Percentiles rank a stretch among this genome's conserved stretches.
phyloP scores from a whole-genome alignment of 2,329 filamentous ascomycete species.

The Metarhizium humberi region DNA sequence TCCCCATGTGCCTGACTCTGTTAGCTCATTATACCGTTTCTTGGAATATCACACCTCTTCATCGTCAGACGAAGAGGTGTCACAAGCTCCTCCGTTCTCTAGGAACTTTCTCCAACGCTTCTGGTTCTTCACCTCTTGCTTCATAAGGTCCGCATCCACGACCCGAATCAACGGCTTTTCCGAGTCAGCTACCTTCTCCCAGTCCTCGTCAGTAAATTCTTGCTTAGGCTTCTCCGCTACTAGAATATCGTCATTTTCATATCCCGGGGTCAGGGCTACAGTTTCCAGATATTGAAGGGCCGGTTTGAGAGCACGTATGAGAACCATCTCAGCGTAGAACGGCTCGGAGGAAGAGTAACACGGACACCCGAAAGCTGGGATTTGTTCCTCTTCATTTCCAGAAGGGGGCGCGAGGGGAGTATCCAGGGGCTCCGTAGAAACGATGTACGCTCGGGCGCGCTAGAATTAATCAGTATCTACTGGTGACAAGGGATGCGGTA shows the following conservation, averaged over 20 bases:
- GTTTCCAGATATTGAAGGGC: slow-evolving; percentile 55
- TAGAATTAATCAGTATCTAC: slow-evolving; percentile 18
- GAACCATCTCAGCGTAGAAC: slow-evolving; percentile 49
- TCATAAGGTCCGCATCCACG: slow-evolving; percentile 12
- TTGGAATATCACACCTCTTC: background rate
- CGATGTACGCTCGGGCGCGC: slow-evolving; percentile 52
- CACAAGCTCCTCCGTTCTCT: slow-evolving; percentile 5
- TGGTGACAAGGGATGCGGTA: slow-evolving; percentile 8
- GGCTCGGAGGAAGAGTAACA: slow-evolving; percentile 59
- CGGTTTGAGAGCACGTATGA: slow-evolving; percentile 42
- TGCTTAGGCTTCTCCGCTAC: slow-evolving; percentile 15
- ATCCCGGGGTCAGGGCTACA: slow-evolving; percentile 32
- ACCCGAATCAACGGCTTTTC: slow-evolving; percentile 18
- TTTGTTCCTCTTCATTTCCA: slow-evolving; percentile 33
- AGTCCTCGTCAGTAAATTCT: slow-evolving; percentile 18
- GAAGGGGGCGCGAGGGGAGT: slow-evolving; percentile 42
- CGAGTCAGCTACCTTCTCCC: slow-evolving; percentile 20
- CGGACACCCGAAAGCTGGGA: slow-evolving; percentile 49
- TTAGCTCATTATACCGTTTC: background rate
- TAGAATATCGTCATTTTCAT: slow-evolving; percentile 29
- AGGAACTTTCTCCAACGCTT: slow-evolving; percentile 18
- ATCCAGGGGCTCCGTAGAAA: slow-evolving; percentile 41
- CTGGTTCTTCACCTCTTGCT: slow-evolving; percentile 14
- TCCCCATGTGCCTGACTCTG: background rate
- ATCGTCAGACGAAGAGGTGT: slow-evolving; percentile 1